Conservation (phyloP, 352 stramenopile species). For the Globisporangium cylindrosporum region DNA sequence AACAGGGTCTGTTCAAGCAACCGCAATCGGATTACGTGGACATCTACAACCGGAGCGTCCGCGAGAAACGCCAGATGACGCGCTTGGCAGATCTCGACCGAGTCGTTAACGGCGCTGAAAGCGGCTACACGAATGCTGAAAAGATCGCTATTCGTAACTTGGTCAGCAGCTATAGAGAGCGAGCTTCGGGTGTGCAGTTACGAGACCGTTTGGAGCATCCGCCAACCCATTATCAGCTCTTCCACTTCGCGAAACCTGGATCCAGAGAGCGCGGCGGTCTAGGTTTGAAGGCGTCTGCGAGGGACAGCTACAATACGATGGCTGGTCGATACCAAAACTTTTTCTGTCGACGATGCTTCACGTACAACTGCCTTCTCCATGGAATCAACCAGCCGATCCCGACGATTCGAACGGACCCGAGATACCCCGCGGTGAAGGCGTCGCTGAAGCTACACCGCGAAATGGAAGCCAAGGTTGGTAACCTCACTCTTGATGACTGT, state of each 20-base stretch:
- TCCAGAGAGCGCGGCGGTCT: conserved; percentile 2
- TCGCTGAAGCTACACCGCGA: conserved; percentile 30
- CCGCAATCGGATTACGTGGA: conserved; percentile 57
- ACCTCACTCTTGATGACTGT: not conserved
- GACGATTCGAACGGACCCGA: conserved; percentile 45
- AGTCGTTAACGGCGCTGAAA: conserved; percentile 1
- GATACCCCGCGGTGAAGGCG: conserved; percentile 51
- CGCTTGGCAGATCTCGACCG: conserved; percentile 19
- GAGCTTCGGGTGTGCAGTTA: conserved; percentile 18
- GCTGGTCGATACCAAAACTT: conserved; percentile 44
- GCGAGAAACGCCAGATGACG: conserved; percentile 21
- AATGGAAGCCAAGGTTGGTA: conserved; percentile 6
- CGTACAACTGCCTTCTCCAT: conserved; percentile 76
- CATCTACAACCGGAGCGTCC: conserved; percentile 31
- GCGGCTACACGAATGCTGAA: not conserved
- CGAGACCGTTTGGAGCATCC: conserved; percentile 30
- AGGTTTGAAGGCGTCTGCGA: conserved; percentile 5
- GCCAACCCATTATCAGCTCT: conserved; percentile 27
- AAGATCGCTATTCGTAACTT: conserved; percentile 5
- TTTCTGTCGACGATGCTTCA: conserved; percentile 75
- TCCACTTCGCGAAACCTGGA: conserved; percentile 20
- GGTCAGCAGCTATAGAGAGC: conserved; percentile 1
- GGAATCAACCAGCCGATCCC: conserved; percentile 49
- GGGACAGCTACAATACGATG: conserved; percentile 20
- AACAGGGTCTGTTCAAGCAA: conserved; percentile 44